A percentile compares a stretch with the other conserved stretches of the same genome.
Conservation (phyloP, 768 basidiomycete genomes). For the Naganishia randhawae region DNA sequence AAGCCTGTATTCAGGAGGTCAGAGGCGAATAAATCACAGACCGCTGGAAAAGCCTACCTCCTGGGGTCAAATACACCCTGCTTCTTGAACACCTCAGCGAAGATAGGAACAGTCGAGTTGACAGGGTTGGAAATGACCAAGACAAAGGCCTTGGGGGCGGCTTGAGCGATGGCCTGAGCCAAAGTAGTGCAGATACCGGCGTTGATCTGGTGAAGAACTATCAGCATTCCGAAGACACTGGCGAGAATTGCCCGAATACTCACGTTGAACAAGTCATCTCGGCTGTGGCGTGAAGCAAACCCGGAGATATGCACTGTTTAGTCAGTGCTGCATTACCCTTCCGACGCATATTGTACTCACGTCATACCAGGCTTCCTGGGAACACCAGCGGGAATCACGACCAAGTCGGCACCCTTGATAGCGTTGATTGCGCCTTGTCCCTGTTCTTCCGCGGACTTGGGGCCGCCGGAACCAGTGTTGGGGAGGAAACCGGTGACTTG, state of each 20-base stretch:
- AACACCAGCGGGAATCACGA: slow-evolving; percentile 94
- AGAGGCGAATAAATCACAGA: not conserved
- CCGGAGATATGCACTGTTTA: not conserved
- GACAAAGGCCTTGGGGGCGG: slow-evolving; percentile 82
- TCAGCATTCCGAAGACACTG: not conserved
- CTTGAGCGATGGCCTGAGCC: slow-evolving; percentile 78
- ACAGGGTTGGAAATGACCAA: slow-evolving; percentile 99
- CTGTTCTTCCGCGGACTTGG: slow-evolving; percentile 52
- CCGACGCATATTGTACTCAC: slow-evolving; percentile 36
- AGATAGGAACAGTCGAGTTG: slow-evolving; percentile 97
- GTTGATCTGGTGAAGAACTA: slow-evolving; percentile 67
- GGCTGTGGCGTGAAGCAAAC: slow-evolving; percentile 30
- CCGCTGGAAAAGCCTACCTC: slow-evolving; percentile 57
- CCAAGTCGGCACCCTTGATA: slow-evolving; percentile 78
- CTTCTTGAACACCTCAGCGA: slow-evolving; percentile 91
- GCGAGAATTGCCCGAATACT: not conserved
- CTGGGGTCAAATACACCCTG: slow-evolving; percentile 86
- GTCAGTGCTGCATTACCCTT: not conserved
- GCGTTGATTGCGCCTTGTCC: slow-evolving; percentile 69
- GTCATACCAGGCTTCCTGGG: slow-evolving; percentile 69
- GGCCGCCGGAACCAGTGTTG: slow-evolving; percentile 50
- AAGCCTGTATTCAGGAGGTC: slow-evolving; percentile 56
- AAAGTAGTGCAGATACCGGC: slow-evolving; percentile 93
- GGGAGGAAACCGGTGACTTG: slow-evolving; percentile 59
- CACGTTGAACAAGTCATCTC: slow-evolving; percentile 45